Conservation (phyloP, 306 rosid genomes). For the Amphicarpaea edgeworthii region DNA sequence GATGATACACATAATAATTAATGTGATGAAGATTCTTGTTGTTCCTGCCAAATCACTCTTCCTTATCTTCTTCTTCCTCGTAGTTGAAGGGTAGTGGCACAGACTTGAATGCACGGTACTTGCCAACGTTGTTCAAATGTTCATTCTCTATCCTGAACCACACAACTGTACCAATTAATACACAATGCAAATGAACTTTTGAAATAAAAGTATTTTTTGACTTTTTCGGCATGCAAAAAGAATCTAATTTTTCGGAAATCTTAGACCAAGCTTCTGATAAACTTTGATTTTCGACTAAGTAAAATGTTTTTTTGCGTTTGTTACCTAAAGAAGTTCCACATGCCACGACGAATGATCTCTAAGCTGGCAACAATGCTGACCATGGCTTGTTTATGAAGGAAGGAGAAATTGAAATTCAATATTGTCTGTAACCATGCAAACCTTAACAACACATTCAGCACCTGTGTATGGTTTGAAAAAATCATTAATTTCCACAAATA, state of each 20-base stretch:
- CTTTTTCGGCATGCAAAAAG: background rate
- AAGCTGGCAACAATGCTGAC: conserved; percentile 56
- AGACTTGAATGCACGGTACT: conserved; percentile 80
- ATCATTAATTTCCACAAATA: background rate
- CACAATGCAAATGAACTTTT: background rate
- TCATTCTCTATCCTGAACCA: conserved; percentile 76
- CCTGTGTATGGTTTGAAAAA: conserved; percentile 48
- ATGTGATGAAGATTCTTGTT: no score
- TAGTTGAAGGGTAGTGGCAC: conserved; percentile 81
- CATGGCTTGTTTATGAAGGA: conserved; percentile 55
- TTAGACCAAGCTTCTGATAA: no score
- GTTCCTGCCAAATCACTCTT: background rate
- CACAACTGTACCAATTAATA: background rate
- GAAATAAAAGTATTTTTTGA: background rate
- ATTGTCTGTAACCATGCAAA: conserved; percentile 79
- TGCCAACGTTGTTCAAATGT: conserved; percentile 86
- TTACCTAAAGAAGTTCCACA: conserved; percentile 85
- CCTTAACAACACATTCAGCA: conserved; percentile 68
- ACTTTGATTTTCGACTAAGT: no score
- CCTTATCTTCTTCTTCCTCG: conserved; percentile 61
- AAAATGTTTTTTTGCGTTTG: background rate
- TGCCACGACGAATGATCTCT: conserved; percentile 80
- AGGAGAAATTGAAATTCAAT: conserved; percentile 44
- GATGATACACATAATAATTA: no score
- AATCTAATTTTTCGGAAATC: background rate